phyloP scores from a whole-genome alignment of 257 asterid genomes.

The Penstemon newberryi region DNA sequence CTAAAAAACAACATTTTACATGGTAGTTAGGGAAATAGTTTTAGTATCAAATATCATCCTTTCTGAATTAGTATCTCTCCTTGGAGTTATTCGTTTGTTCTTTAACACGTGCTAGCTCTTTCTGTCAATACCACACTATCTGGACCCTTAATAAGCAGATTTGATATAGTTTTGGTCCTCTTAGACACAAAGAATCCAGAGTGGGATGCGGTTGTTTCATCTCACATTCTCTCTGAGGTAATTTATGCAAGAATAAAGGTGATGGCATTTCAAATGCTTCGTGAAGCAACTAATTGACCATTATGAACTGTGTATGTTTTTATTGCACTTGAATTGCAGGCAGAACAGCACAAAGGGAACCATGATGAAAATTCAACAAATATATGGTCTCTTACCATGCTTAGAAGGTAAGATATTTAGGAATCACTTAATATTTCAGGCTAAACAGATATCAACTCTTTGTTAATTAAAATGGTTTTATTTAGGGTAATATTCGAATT shows the following conservation, averaged over 20 bases:
- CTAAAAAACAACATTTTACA: constrained; percentile 17
- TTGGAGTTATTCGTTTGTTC: constrained; percentile 28
- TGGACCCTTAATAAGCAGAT: constrained; percentile 94
- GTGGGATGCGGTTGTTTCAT: constrained; percentile 98
- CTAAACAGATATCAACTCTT: constrained; percentile 22
- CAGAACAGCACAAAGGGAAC: constrained; percentile 44
- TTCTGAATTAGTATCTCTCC: constrained; percentile 19
- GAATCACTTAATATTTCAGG: constrained; percentile 13
- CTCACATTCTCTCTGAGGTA: constrained; percentile 94
- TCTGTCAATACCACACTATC: constrained; percentile 97
- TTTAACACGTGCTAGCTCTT: constrained; percentile 63
- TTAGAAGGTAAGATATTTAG: constrained; percentile 58
- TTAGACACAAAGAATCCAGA: constrained; percentile 91
- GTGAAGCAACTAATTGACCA: constrained; percentile 19
- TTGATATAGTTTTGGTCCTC: constrained; percentile 93
- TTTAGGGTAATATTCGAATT: background rate
- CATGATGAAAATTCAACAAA: constrained; percentile 50
- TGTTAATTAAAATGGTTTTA: background rate
- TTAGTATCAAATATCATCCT: constrained; percentile 10
- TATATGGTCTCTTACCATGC: constrained; percentile 86
- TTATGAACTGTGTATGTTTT: constrained; percentile 25
- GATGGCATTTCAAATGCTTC: constrained; percentile 23
- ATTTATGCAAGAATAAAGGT: constrained; percentile 23
- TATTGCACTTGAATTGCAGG: constrained; percentile 45
- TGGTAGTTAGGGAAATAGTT: background rate